Evolutionary conservation across 441 rosid species (phyloP), one percentile per base, ranked within the genome.

Genomic region (Iberis amara): DNA sequence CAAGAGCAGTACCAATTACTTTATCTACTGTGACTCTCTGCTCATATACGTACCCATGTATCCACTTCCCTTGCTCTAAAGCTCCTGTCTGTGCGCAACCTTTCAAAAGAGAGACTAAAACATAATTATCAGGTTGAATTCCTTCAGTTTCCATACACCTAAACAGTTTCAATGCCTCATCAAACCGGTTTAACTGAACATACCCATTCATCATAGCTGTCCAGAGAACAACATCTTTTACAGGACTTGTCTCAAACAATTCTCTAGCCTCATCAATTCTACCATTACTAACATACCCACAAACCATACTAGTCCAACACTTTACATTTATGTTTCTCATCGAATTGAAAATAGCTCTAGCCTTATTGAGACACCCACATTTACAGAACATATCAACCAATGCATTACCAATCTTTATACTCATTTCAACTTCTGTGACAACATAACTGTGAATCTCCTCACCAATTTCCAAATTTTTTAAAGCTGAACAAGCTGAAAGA

Each of bases 401-500:
- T 1, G 82, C 82, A 65, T 79, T 81, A 49, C 86, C 70, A 49
- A 81, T 77, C 47, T 73, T 74, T 33, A 49, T 11, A 66, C 79
- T 84, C 15, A 52, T 64, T 41, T 51, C 71, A 51, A 77, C 56
- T 13, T 70, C 62, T 3, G 61, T 48, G 32, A 53, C 63, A 31
- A 77, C 64, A 64, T 69, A 76, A 54, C 6, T 35, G 35, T 77
- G 71, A 58, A 81, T 74, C 68, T 62, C 63, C 62, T 71, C 65
- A 28, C 86, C 89, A 33, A 79, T 69, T 47, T 79, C 72, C 49
- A 74, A 32, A 47, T 55, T 68, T 68, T 79, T 81, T 66, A 70
- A 47, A 9, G 66, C 73, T 0, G 82, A 66, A 68, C 84, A 81
- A 32, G 84, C 89, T 0, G 86, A 77, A n/a, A 79, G 79, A 8